Conservation (phyloP, 75 land plant genomes). For the Larix kaempferi region DNA sequence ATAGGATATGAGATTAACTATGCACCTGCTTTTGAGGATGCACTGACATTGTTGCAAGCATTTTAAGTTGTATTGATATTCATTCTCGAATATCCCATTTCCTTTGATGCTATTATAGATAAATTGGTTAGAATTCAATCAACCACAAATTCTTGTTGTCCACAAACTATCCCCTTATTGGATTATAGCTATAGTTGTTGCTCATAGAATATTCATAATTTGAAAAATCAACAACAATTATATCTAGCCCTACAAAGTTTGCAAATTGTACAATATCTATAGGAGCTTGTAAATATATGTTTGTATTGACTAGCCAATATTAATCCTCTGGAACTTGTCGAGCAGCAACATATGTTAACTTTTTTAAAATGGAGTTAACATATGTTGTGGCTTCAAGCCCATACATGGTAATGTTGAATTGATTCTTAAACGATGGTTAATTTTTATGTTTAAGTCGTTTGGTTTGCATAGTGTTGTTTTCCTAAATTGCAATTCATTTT, state of each 20-base stretch:
- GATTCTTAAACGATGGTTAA: no score
- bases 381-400: no score
- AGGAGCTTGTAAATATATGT: slow-evolving; percentile 31
- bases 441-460: no score
- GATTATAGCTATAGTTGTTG: slow-evolving; percentile 82
- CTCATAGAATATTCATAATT: slow-evolving; percentile 50
- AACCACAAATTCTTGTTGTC: slow-evolving; percentile 57
- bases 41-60: not conserved
- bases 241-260: slow-evolving; percentile 55
- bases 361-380: slow-evolving; percentile 25
- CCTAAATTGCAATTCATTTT: no score
- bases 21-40: not conserved
- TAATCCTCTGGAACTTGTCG: slow-evolving; percentile 71
- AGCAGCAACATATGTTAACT: slow-evolving; percentile 56
- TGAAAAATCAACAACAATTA: slow-evolving; percentile 62
- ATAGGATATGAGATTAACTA: not conserved
- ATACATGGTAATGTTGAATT: no score
- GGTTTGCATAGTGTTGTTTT: no score
- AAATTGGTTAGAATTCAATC: no score
- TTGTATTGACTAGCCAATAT: slow-evolving; percentile 46
- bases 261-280: slow-evolving; percentile 68
- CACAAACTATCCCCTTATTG: slow-evolving; percentile 59
- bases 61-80: not conserved
- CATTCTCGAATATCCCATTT: not conserved
- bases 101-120: no score